A percentile compares a stretch with the other conserved stretches of the same genome.
phyloP scores from a whole-genome alignment of 129 eudicot genomes.

The Centella asiatica region DNA sequence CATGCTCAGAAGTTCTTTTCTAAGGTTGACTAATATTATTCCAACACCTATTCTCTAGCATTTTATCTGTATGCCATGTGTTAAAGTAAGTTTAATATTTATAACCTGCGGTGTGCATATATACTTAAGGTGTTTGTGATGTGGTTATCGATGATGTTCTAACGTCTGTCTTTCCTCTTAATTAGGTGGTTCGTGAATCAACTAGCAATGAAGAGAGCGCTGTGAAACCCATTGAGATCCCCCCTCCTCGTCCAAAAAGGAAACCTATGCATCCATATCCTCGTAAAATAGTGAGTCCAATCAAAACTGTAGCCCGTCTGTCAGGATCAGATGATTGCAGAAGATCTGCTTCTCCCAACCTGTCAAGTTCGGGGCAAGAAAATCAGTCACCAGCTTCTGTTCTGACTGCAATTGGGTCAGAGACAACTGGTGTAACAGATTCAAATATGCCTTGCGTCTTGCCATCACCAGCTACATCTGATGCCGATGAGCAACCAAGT shows the following conservation, averaged over 20 bases:
- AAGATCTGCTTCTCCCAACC: slow-evolving; percentile 38
- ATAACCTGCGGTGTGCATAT: slow-evolving; percentile 20
- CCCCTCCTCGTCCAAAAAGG: slow-evolving; percentile 94
- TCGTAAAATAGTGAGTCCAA: slow-evolving; percentile 47
- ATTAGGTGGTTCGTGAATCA: slow-evolving; percentile 76
- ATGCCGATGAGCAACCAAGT: slow-evolving; percentile 18
- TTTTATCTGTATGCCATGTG: slow-evolving; percentile 24
- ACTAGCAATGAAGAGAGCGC: slow-evolving; percentile 38
- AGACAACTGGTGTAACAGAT: slow-evolving; percentile 34
- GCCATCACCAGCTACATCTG: slow-evolving; percentile 52
- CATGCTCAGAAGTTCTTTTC: slow-evolving; percentile 97
- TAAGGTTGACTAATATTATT: slow-evolving; percentile 51
- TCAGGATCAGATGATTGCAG: slow-evolving; percentile 12
- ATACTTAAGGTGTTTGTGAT: background rate
- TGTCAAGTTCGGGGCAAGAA: slow-evolving; percentile 39
- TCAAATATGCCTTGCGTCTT: slow-evolving; percentile 41
- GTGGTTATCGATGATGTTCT: background rate
- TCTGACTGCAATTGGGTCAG: slow-evolving; percentile 59
- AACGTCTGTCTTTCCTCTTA: background rate
- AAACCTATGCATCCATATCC: slow-evolving; percentile 97
- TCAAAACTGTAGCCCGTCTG: slow-evolving; percentile 19
- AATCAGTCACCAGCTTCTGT: slow-evolving; percentile 84
- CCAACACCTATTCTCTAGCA: slow-evolving; percentile 20
- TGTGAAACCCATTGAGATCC: slow-evolving; percentile 77
- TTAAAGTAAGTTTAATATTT: slow-evolving; percentile 23